A percentile compares a stretch with the other conserved stretches of the same genome.
These are phyloP conservation scores for Fusarium sp. DNA, from an alignment of 2,329 filamentous ascomycete genomes.

Conservation along the genomic window DNA sequence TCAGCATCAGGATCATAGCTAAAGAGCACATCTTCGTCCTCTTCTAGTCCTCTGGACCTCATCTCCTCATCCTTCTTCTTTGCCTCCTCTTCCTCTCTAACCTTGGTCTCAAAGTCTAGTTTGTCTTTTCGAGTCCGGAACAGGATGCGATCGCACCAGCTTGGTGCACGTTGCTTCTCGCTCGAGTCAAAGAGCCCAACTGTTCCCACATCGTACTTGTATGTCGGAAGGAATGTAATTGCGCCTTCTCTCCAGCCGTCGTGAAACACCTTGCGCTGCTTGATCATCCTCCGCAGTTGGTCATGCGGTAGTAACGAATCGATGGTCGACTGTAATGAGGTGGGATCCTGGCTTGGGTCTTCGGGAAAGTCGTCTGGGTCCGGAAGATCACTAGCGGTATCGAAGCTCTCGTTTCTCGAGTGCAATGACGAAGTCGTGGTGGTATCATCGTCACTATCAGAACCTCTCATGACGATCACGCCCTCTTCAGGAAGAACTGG, in stretches of 20 bases:
- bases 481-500: conserved; percentile 58
- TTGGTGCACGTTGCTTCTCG: conserved; percentile 91
- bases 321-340: conserved; percentile 88
- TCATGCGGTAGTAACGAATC: conserved; percentile 90
- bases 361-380: conserved; percentile 75
- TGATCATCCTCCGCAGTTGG: conserved; percentile 82
- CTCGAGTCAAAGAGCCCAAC: conserved; percentile 93
- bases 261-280: conserved; percentile 82
- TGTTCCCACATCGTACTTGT: conserved; percentile 98
- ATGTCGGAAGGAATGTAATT: conserved; percentile 91
- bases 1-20: conserved; percentile 91
- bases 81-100: conserved; percentile 73
- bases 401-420: conserved; percentile 52
- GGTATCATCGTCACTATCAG: conserved; percentile 61
- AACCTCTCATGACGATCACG: conserved; percentile 60
- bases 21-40: conserved; percentile 87
- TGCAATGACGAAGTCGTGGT: conserved; percentile 50
- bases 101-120: conserved; percentile 71
- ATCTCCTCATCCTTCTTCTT: conserved; percentile 85
- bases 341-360: conserved; percentile 80
- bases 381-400: conserved; percentile 60
- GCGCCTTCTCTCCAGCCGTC: conserved; percentile 93
- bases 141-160: conserved; percentile 96
- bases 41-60: conserved; percentile 81
- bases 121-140: conserved; percentile 82